These are phyloP conservation scores for Mediolabrus comicus DNA, from an alignment of 108 stramenopile genomes.

Conservation along the genomic window DNA sequence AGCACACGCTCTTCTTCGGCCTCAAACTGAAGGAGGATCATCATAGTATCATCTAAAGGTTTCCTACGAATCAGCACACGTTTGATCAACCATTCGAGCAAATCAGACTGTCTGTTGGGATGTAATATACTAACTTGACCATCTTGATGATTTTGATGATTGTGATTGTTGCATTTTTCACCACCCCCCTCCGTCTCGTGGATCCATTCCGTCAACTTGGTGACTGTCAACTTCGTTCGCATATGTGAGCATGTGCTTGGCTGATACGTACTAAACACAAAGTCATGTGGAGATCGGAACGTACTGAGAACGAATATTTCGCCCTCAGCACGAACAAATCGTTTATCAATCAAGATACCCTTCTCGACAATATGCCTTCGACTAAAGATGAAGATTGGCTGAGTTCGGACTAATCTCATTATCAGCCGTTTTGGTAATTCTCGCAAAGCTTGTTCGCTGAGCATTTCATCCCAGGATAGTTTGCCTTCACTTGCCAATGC, in stretches of 20 bases:
- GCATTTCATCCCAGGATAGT: slow-evolving; percentile 45
- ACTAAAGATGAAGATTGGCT: slow-evolving; percentile 46
- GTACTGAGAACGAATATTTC: slow-evolving; percentile 41
- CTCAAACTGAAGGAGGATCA: slow-evolving; percentile 39
- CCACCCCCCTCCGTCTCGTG: neutral
- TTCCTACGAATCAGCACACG: slow-evolving; percentile 39
- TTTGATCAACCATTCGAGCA: slow-evolving; percentile 52
- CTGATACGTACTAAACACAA: slow-evolving; percentile 44
- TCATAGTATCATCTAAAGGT: slow-evolving; percentile 20
- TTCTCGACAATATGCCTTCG: slow-evolving; percentile 44
- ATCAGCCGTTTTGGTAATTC: slow-evolving; percentile 30
- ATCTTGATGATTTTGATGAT: neutral
- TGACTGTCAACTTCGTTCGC: slow-evolving; percentile 15
- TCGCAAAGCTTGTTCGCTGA: slow-evolving; percentile 18
- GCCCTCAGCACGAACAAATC: slow-evolving; percentile 12
- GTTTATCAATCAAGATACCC: slow-evolving; percentile 34
- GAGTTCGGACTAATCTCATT: slow-evolving; percentile 21
- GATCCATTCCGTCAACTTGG: slow-evolving; percentile 22
- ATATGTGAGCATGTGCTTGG: slow-evolving; percentile 22
- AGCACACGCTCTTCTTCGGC: slow-evolving; percentile 43
- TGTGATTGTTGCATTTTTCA: too few relatives aligned
- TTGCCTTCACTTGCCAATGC: slow-evolving; percentile 24
- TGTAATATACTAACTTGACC: slow-evolving; percentile 17
- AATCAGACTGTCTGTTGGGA: slow-evolving; percentile 16
- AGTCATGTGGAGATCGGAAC: slow-evolving; percentile 44